Conservation (phyloP, 2,329 filamentous ascomycete species). For the Fusarium miscanthi region DNA sequence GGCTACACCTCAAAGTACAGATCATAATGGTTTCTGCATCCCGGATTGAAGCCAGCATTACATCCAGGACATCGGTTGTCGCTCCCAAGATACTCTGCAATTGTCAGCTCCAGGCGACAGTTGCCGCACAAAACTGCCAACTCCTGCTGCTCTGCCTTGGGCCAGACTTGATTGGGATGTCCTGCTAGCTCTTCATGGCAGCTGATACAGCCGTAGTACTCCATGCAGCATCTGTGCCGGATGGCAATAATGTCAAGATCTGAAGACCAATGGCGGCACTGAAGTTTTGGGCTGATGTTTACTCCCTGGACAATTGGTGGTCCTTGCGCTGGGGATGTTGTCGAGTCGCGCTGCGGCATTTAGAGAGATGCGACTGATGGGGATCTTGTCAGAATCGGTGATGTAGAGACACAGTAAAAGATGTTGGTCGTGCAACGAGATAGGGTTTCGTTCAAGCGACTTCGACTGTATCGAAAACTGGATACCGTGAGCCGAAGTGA, state of each 20-base stretch:
- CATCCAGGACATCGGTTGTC: not conserved
- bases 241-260: constrained; percentile 19
- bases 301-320: not conserved
- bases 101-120: not conserved
- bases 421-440: no score
- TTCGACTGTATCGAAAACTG: not conserved
- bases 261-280: constrained; percentile 19
- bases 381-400: no score
- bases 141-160: constrained; percentile 2
- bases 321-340: accelerated
- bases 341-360: constrained; percentile 7
- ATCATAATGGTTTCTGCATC: constrained; percentile 14
- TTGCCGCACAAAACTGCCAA: constrained; percentile 12
- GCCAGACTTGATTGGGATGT: constrained; percentile 2
- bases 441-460: no score
- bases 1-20: constrained; percentile 13
- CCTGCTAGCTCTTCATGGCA: constrained; percentile 15
- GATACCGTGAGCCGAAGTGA: not conserved
- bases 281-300: constrained; percentile 1
- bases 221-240: constrained; percentile 12
- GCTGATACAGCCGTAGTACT: constrained; percentile 27
- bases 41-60: constrained; percentile 15
- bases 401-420: no score
- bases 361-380: not conserved
- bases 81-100: constrained; percentile 1